Base-by-base conservation (phyloP, 306 rosid genomes). In the Vicia sativa region DNA sequence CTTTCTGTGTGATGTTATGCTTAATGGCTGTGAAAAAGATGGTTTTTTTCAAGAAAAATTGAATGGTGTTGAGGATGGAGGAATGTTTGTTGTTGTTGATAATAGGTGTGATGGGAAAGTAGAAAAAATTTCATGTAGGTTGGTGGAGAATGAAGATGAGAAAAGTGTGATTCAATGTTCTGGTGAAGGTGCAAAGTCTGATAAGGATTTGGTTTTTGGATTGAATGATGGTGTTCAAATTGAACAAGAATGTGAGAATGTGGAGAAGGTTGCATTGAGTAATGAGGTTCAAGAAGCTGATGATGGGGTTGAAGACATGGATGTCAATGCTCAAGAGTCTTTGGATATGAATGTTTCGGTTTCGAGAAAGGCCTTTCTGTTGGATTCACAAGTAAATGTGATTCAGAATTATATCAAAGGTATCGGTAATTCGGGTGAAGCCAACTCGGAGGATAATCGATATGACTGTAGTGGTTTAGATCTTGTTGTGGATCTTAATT, bases 401-500 rank as follows among this genome's bases (percentile, higher is more conserved):
- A 29, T 28, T 62, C 80, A 63, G 63, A 74, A 74, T 68, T 74
- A 34, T 34, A 6, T 34, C 38, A 7, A 1, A 7, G 38, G 38
- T 0, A 34, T 34, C 0, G 2, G 9, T 34, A 34, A 34, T 7
- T 34, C 38, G 1, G 38, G 38, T 34, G 38, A 34, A 34, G 9
- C 38, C 38, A 7, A 34, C 38, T 34, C 2, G 2, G 38, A 34
- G 38, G 38, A 72, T 61, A 7, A 15, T 43, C 73, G 35, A 66
- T 49, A 72, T 0, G 76, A 68, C 57, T 29, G 72, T 57, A 39
- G 31, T 68, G 74, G 62, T 73, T 54, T 76, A 15, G 68, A 86
- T 70, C 74, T 83, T 70, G 84, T 82, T 46, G 80, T 81, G 12
- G 95, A 85, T 81, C 64, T 84, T 62, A 80, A 78, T 68, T 45